Percentiles rank a stretch among this genome's conserved stretches.
phyloP scores from a whole-genome alignment of 495 filamentous ascomycete species.

The Hypoxylon perforatum region DNA sequence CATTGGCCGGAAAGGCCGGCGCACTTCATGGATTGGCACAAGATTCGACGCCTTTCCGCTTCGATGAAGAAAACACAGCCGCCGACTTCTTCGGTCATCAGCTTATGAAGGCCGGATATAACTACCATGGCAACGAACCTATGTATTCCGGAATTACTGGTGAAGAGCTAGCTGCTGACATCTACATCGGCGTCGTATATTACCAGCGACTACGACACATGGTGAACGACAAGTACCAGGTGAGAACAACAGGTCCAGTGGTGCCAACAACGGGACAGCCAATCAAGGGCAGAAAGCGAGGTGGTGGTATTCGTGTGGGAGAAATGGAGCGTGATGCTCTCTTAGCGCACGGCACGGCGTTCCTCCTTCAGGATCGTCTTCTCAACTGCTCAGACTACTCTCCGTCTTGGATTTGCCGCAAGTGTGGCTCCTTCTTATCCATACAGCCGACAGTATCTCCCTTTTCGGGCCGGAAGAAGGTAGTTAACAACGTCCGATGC shows the following conservation, averaged over 20 bases:
- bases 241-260: constrained; percentile 92
- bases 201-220: constrained; percentile 98
- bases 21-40: constrained; percentile 94
- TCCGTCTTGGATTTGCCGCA: constrained; percentile 85
- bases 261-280: constrained; percentile 91
- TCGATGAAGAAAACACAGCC: constrained; percentile 91
- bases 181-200: constrained; percentile 96
- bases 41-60: constrained; percentile 93
- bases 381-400: constrained; percentile 96
- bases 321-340: constrained; percentile 99
- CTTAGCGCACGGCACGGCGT: constrained; percentile 93
- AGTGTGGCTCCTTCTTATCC: constrained; percentile 88
- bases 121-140: constrained; percentile 97
- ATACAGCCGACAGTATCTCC: constrained; percentile 81
- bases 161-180: constrained; percentile 91
- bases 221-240: constrained; percentile 99
- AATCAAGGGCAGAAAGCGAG: constrained; percentile 94
- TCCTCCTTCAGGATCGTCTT: constrained; percentile 92
- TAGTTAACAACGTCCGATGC: constrained; percentile 75
- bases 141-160: constrained; percentile 98
- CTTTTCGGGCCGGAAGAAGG: constrained; percentile 68
- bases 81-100: constrained; percentile 96
- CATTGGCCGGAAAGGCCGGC: constrained; percentile 92
- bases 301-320: constrained; percentile 97
- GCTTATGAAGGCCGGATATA: constrained; percentile 92